Base-by-base conservation (phyloP, 768 basidiomycete genomes). In the Leccinum truebloodii region DNA sequence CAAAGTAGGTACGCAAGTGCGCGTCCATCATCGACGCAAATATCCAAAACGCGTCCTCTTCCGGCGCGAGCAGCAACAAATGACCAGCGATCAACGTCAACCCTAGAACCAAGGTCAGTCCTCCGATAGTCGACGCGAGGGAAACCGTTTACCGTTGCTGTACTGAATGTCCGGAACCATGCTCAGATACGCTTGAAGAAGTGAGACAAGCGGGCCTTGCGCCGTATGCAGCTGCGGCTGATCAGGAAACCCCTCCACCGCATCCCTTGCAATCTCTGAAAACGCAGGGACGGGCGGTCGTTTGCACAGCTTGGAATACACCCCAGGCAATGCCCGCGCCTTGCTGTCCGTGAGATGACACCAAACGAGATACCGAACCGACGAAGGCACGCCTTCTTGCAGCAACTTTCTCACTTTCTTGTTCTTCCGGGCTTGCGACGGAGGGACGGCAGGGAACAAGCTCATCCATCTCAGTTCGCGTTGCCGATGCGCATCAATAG, bases 21-120 rank as follows among this genome's bases (percentile, higher is more conserved):
- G 83, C 82, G 65, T 94, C 90, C 92, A 94, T 94, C 63, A 94
- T 76, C 3, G 90, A 91, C 1, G 90, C 81, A 69, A 94, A 93
- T 20, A 90, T 93, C 92, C 92, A 94, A 71, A 94, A 94, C 0
- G 90, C 92, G 64, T 94, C 92, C 70, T 94, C 92, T 63, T 94
- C 92, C 0, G 92, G 92, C 0, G 90, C 84, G 52, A 89, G 85
- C 9, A 88, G 74, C 0, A 94, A 74, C 51, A 94, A 75, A 62
- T 91, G 86, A 2, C 89, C 89, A 22, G 86, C 83, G 55, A 93
- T 86, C 12, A 83, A 77, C 7, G 87, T 84, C 41, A 94, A 74
- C 4, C 88, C 92, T 92, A 58, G 2, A 51, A 32, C 5, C 5
- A 12, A 18, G 32, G 5, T 56, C 6, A 62, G 63, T 53, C 50